phyloP scores from a whole-genome alignment of 2,329 filamentous ascomycete genomes.

The Scedosporium dehoogii region DNA sequence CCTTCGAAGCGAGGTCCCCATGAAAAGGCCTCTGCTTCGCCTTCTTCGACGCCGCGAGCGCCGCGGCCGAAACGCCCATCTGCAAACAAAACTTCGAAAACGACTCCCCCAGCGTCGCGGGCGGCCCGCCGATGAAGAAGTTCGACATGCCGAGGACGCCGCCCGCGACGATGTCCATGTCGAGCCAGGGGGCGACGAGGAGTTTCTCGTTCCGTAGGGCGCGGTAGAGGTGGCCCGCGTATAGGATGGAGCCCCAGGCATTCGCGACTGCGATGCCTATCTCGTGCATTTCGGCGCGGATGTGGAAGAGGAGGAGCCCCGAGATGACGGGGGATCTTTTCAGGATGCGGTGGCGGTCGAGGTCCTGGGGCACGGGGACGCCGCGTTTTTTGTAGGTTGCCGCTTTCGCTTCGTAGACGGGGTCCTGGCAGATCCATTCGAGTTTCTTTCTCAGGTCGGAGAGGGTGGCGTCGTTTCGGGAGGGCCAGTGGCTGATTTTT shows the following conservation, averaged over 20 bases:
- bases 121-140: constrained; percentile 27
- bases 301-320: constrained; percentile 25
- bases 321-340: constrained; percentile 25
- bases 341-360: constrained; percentile 19
- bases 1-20: background rate
- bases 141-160: constrained; percentile 17
- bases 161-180: constrained; percentile 25
- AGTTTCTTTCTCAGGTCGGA: background rate
- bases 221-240: constrained; percentile 30
- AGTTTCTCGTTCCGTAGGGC: constrained; percentile 21
- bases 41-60: constrained; percentile 17
- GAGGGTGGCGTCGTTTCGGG: background rate
- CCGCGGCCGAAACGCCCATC: constrained; percentile 25
- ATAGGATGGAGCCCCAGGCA: constrained; percentile 28
- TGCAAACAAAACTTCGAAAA: constrained; percentile 26
- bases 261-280: constrained; percentile 22
- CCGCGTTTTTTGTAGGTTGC: background rate
- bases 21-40: background rate
- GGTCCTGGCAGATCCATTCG: background rate
- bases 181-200: constrained; percentile 21
- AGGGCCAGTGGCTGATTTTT: background rate
- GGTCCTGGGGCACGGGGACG: background rate
- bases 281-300: constrained; percentile 21
- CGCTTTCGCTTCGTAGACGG: background rate
- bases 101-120: constrained; percentile 20